Base-by-base conservation (phyloP, 2,329 filamentous ascomycete genomes). In the Cladosporium sp. region DNA sequence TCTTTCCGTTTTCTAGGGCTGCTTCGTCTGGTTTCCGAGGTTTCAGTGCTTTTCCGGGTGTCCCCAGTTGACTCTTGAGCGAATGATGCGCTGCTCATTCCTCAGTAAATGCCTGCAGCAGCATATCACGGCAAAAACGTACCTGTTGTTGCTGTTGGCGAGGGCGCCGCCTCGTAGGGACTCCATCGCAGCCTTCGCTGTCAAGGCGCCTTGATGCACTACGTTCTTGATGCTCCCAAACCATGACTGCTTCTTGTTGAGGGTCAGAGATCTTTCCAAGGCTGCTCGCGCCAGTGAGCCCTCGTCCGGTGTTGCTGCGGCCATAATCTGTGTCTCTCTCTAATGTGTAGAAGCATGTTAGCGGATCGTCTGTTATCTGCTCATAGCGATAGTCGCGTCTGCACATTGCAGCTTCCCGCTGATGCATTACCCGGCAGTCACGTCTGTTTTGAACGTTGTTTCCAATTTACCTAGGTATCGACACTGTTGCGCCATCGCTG, bases 181-280 rank as follows among this genome's bases (percentile, higher is more conserved):
- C 28, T 55, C 55, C 19, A 56, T 53, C 6, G 52, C 44, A 22
- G 55, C 55, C 22, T 52, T 56, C 11, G 55, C 55, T n/a, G 42
- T 37, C n/a, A 54, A 16, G n/a, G 52, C 55, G 9, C 52, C 28
- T 40, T 51, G 53, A 9, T 50, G 46, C 2, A 56, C 43, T 22
- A 41, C 55, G 38, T 48, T 49, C 22, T 41, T 49, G 38, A 56
- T 22, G 16, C 43, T 52, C 16, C 46, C 52, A 14, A 56, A 52
- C 55, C 55, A 56, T 42, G 55, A 56, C 31, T 48, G 46, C 31
- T 52, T 56, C 35, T 52, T 54, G 22, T 46, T 52, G 43, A 56
- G 52, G 14, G 43, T 56, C 9, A 52, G 48, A 40, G 53, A 37
- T 28, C 14, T 34, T 5, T 49, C 40, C 40, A 35, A 14, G 19